Percentiles rank a stretch among this genome's conserved stretches.
Evolutionary conservation across 2,329 filamentous ascomycete genomes (phyloP).

Genomic region (Plenodomus lindquistii): DNA sequence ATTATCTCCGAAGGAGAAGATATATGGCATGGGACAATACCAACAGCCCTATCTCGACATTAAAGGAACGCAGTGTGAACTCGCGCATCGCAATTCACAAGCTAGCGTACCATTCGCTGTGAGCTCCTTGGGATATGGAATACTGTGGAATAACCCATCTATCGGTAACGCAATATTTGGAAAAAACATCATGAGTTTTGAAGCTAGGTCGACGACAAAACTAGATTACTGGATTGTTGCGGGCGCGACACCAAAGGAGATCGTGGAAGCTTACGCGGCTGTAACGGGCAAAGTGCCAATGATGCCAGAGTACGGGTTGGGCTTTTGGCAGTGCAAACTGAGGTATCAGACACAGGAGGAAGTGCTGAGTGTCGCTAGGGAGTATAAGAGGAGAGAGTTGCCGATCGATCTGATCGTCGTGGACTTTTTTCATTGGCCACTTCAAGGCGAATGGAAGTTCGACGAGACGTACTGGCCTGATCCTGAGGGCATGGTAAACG

Average conservation of each 20-base stretch:
- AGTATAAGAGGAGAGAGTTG: slow-evolving; percentile 59
- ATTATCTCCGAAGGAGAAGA: slow-evolving; percentile 57
- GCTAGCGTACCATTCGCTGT: slow-evolving; percentile 66
- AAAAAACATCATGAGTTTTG: slow-evolving; percentile 64
- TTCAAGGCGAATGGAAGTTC: slow-evolving; percentile 70
- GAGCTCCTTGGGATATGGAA: slow-evolving; percentile 63
- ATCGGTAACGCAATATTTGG: slow-evolving; percentile 65
- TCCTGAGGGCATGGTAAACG: slow-evolving; percentile 66
- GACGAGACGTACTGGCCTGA: slow-evolving; percentile 68
- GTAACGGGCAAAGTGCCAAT: slow-evolving; percentile 64
- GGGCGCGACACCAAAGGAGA: slow-evolving; percentile 59
- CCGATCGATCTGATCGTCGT: slow-evolving; percentile 68
- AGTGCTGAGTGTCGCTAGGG: slow-evolving; percentile 61
- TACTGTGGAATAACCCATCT: slow-evolving; percentile 69
- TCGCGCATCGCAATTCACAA: slow-evolving; percentile 69
- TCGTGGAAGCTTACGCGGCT: slow-evolving; percentile 60
- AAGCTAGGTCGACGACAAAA: slow-evolving; percentile 60
- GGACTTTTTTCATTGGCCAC: slow-evolving; percentile 70
- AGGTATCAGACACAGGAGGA: slow-evolving; percentile 69
- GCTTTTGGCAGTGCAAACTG: slow-evolving; percentile 71
- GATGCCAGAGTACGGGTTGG: slow-evolving; percentile 71
- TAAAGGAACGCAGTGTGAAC: slow-evolving; percentile 65
- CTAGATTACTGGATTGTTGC: slow-evolving; percentile 69
- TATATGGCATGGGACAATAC: slow-evolving; percentile 73
- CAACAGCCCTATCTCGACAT: slow-evolving; percentile 67